phyloP scores from a whole-genome alignment of 1,284 basidiomycete genomes.

The Meripilus lineatus region DNA sequence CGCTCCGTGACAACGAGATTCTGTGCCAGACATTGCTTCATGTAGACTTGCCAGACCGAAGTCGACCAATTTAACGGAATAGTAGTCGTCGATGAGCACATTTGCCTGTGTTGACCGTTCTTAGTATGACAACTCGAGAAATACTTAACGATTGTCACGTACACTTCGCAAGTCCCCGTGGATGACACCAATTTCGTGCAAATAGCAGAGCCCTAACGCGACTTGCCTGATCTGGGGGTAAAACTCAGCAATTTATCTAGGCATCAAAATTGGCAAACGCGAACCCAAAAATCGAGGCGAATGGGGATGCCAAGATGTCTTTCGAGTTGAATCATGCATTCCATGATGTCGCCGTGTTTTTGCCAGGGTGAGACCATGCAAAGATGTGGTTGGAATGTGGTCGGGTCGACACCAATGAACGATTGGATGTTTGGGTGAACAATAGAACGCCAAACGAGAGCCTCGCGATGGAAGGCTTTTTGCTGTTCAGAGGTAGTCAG shows the following conservation, averaged over 20 bases:
- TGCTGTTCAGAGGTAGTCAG: no score
- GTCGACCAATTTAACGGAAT: conserved; percentile 5
- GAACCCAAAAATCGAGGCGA: no score
- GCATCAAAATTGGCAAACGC: not conserved
- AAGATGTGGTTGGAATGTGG: conserved; percentile 1
- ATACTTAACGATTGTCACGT: no score
- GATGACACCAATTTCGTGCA: conserved; percentile 5
- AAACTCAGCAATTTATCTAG: no score
- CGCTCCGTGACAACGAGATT: not conserved
- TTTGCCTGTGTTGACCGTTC: conserved; percentile 3
- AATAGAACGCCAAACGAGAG: conserved; percentile 10
- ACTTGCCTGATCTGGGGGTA: conserved; percentile 7
- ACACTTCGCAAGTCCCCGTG: conserved; percentile 11
- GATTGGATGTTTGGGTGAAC: conserved; percentile 8
- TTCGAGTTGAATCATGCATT: conserved; percentile 2
- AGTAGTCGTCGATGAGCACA: conserved; percentile 7
- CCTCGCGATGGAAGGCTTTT: conserved; percentile 9
- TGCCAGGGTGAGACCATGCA: conserved; percentile 12
- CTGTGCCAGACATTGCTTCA: not conserved
- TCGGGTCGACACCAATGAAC: conserved; percentile 8
- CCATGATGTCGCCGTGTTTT: conserved; percentile 7
- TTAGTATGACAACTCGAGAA: not conserved
- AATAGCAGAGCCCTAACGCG: conserved; percentile 7
- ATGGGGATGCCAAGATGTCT: no score
- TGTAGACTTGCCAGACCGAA: conserved; percentile 8